Conservation (phyloP, 2,329 filamentous ascomycete species). For the Colletotrichum lupini region DNA sequence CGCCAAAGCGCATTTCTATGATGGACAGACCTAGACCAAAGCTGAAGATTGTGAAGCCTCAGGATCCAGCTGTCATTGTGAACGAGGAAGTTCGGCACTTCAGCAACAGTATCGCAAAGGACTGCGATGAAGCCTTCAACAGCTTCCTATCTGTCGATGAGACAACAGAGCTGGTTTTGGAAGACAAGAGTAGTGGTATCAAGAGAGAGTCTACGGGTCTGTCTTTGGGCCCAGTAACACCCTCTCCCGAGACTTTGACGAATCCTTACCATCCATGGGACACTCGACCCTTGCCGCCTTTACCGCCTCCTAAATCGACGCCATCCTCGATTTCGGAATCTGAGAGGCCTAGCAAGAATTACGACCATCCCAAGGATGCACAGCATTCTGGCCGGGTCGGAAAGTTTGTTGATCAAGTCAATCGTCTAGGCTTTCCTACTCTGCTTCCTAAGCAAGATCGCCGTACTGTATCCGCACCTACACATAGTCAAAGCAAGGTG, state of each 20-base stretch:
- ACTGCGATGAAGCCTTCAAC: slow-evolving; percentile 90
- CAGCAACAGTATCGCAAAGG: slow-evolving; percentile 85
- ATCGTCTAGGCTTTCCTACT: slow-evolving; percentile 44
- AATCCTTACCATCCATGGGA: slow-evolving; percentile 52
- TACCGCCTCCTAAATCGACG: slow-evolving; percentile 46
- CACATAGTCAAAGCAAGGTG: slow-evolving; percentile 53
- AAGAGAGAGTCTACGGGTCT: slow-evolving; percentile 53
- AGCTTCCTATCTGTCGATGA: slow-evolving; percentile 62
- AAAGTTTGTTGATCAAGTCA: slow-evolving; percentile 36
- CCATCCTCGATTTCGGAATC: background rate
- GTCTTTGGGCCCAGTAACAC: slow-evolving; percentile 52
- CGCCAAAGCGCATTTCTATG: slow-evolving; percentile 24
- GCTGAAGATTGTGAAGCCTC: slow-evolving; percentile 38
- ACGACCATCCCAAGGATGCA: background rate
- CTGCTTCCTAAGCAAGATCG: slow-evolving; percentile 53
- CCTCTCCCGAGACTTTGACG: slow-evolving; percentile 44
- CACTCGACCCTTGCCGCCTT: slow-evolving; percentile 62
- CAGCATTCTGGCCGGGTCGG: slow-evolving; percentile 31
- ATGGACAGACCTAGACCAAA: slow-evolving; percentile 38
- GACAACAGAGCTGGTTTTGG: slow-evolving; percentile 41
- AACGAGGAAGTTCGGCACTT: slow-evolving; percentile 86
- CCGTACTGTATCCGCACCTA: slow-evolving; percentile 63
- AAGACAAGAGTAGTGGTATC: slow-evolving; percentile 45
- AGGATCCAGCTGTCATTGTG: slow-evolving; percentile 46
- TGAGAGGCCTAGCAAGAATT: background rate